Evolutionary conservation across 306 rosid genomes (phyloP).

Genomic region (Cucurbita maxima): DNA sequence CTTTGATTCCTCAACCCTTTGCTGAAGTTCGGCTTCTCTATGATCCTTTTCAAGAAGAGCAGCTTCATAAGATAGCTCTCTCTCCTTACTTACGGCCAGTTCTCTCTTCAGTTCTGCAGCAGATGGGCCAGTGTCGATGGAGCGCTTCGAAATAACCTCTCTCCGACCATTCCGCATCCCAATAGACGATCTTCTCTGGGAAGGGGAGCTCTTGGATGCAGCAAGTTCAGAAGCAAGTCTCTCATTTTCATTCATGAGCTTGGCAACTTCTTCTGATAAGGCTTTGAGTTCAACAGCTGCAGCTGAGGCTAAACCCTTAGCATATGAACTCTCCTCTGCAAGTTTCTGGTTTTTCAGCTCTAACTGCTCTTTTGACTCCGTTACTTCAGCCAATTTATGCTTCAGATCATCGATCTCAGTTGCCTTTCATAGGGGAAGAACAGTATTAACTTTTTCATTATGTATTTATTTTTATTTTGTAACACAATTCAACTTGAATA

Average conservation of each 20-base stretch:
- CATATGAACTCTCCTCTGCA: slow-evolving; percentile 91
- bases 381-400: slow-evolving; percentile 42
- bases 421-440: slow-evolving; percentile 23
- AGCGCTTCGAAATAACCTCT: slow-evolving; percentile 39
- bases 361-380: slow-evolving; percentile 59
- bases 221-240: slow-evolving; percentile 60
- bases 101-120: slow-evolving; percentile 64
- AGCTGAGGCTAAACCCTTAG: slow-evolving; percentile 95
- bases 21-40: slow-evolving; percentile 65
- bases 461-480: background rate
- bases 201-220: slow-evolving; percentile 52
- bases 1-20: slow-evolving; percentile 77
- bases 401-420: slow-evolving; percentile 59
- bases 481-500: background rate
- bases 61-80: slow-evolving; percentile 67
- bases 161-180: slow-evolving; percentile 60
- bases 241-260: slow-evolving; percentile 85
- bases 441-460: background rate
- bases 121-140: slow-evolving; percentile 46
- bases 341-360: slow-evolving; percentile 71
- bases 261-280: slow-evolving; percentile 87
- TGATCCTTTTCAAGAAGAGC: slow-evolving; percentile 59
- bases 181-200: slow-evolving; percentile 41
- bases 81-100: slow-evolving; percentile 61
- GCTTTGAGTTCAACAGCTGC: slow-evolving; percentile 99